Conservation (phyloP, 352 stramenopile genomes). For the Elongisporangium senticosum region DNA sequence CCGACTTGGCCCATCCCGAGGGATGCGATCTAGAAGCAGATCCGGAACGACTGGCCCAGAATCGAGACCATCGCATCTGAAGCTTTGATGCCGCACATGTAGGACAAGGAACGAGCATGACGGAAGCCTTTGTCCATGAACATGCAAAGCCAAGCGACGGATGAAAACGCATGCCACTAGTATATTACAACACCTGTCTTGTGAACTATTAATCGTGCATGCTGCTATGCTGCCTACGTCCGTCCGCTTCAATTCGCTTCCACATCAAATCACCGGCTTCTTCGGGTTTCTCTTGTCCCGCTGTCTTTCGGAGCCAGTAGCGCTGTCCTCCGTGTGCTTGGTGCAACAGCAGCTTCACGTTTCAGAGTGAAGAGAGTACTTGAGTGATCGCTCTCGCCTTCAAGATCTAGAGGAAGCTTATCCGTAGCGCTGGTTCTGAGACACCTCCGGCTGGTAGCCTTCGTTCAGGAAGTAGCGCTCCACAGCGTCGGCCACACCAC, state of each 20-base stretch:
- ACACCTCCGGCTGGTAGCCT: slow-evolving; percentile 71
- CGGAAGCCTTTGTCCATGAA: no score
- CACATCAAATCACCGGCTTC: background rate
- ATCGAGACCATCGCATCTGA: background rate
- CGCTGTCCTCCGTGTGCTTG: background rate
- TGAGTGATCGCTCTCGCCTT: background rate
- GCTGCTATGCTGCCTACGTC: background rate
- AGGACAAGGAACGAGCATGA: no score
- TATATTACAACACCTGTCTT: background rate
- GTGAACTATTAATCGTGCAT: background rate
- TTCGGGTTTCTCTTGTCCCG: no score
- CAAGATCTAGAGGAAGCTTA: slow-evolving; percentile 14
- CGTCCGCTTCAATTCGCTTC: background rate
- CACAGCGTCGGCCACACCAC: slow-evolving; percentile 86
- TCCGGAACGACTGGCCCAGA: background rate
- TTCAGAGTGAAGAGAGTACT: background rate
- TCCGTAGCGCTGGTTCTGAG: slow-evolving; percentile 73
- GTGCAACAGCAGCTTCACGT: background rate
- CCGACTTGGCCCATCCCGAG: background rate
- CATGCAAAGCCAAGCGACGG: background rate
- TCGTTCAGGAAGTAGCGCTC: slow-evolving; percentile 82
- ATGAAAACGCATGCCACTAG: background rate
- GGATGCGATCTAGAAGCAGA: background rate
- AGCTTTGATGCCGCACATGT: no score
- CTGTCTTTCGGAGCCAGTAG: background rate